phyloP scores from a whole-genome alignment of 768 basidiomycete genomes.

The Leccinum subgranulosum region DNA sequence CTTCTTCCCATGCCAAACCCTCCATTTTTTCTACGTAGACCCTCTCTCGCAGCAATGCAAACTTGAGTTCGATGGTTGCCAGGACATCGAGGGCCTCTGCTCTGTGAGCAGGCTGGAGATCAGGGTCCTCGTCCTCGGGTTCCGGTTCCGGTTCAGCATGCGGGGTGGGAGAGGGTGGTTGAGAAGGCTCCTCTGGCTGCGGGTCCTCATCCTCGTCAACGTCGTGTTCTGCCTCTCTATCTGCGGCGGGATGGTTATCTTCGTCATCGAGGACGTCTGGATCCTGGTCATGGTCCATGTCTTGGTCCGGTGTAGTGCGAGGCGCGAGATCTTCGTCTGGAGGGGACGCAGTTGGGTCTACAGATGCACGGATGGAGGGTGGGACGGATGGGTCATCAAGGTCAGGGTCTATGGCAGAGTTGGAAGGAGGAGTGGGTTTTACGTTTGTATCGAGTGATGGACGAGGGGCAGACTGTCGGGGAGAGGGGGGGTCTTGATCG shows the following conservation, averaged over 20 bases:
- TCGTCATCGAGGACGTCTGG: constrained; percentile 22
- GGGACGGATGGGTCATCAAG: constrained; percentile 17
- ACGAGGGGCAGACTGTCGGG: constrained; percentile 21
- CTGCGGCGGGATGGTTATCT: constrained; percentile 15
- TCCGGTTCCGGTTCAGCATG: constrained; percentile 22
- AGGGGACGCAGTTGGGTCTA: constrained; percentile 19
- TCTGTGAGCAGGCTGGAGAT: constrained; percentile 77
- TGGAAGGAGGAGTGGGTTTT: constrained; percentile 3
- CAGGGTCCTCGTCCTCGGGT: constrained; percentile 50
- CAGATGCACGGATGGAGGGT: constrained; percentile 17
- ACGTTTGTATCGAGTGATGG: constrained; percentile 16
- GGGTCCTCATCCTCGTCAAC: constrained; percentile 35
- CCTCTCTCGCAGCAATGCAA: constrained; percentile 80
- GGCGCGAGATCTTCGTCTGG: constrained; percentile 13
- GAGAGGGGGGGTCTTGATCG: constrained; percentile 23
- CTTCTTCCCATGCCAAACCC: constrained; percentile 83
- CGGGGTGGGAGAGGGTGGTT: constrained; percentile 24
- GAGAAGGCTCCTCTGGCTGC: constrained; percentile 23
- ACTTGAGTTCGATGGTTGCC: constrained; percentile 89
- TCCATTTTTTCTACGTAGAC: constrained; percentile 96
- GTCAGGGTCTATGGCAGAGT: constrained; percentile 21
- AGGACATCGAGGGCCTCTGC: constrained; percentile 87
- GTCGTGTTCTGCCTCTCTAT: constrained; percentile 22
- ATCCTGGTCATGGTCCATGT: constrained; percentile 23
- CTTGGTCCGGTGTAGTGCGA: constrained; percentile 26